Percentiles rank a stretch among this genome's conserved stretches.
These are phyloP conservation scores for Talaromyces sp. DNA, from an alignment of 2,329 filamentous ascomycete genomes.

Conservation along the genomic window DNA sequence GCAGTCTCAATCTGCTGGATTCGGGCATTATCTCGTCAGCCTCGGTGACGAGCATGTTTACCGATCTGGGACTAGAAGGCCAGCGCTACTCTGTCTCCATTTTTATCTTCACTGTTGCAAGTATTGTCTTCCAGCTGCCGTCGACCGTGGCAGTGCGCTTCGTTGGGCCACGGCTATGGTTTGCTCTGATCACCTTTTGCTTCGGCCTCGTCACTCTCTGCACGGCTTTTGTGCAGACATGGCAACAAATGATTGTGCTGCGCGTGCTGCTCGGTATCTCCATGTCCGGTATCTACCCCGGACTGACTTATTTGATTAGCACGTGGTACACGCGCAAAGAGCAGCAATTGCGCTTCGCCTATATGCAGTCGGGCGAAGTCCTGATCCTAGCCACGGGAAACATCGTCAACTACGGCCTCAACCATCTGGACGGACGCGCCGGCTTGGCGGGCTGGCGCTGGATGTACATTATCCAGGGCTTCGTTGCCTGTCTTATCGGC, in stretches of 20 bases:
- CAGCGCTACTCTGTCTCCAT: conserved; percentile 66
- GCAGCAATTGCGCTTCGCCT: conserved; percentile 62
- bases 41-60: conserved; percentile 64
- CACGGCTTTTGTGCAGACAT: conserved; percentile 63
- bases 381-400: conserved; percentile 61
- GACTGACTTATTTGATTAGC: conserved; percentile 44
- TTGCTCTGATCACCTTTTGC: conserved; percentile 54
- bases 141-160: conserved; percentile 63
- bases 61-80: conserved; percentile 60
- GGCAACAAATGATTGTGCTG: conserved; percentile 66
- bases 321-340: conserved; percentile 61
- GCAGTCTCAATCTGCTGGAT: conserved; percentile 65
- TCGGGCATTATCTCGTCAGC: conserved; percentile 66
- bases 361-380: conserved; percentile 62
- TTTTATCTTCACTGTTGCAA: conserved; percentile 68
- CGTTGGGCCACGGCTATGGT: conserved; percentile 61
- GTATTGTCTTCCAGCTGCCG: conserved; percentile 64
- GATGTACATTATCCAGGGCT: conserved; percentile 65
- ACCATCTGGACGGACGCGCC: conserved; percentile 54
- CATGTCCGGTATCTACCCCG: conserved; percentile 49
- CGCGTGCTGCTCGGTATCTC: conserved; percentile 62
- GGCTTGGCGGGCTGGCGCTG: conserved; percentile 62
- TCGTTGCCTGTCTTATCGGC: conserved; percentile 57
- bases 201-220: conserved; percentile 65
- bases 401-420: conserved; percentile 67